A percentile compares a stretch with the other conserved stretches of the same genome.
phyloP scores from a whole-genome alignment of 345 rosid species.

The Pistacia atlantica region DNA sequence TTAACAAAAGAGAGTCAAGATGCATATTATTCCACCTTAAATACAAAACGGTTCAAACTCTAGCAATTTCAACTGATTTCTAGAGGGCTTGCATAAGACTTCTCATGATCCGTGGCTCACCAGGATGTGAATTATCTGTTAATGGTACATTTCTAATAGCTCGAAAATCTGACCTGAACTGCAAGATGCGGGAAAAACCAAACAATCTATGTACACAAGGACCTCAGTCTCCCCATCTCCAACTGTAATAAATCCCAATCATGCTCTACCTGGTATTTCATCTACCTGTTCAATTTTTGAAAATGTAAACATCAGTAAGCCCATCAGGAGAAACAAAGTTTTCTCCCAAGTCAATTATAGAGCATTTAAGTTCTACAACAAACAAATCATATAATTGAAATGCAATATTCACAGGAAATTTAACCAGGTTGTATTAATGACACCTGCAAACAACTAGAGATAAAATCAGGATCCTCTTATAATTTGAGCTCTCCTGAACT shows the following conservation, averaged over 20 bases:
- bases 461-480: too few relatives aligned
- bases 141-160: too few relatives aligned
- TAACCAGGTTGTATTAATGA: neutral
- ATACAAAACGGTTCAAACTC: constrained; percentile 25
- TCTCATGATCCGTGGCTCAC: constrained; percentile 65
- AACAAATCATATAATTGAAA: too few relatives aligned
- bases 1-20: neutral
- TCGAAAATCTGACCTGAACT: neutral
- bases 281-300: constrained; percentile 50
- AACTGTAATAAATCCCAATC: constrained; percentile 79
- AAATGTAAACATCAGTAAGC: neutral
- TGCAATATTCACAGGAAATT: too few relatives aligned
- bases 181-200: constrained; percentile 55
- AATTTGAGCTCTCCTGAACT: too few relatives aligned
- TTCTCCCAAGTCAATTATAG: neutral
- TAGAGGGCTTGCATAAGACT: constrained; percentile 78
- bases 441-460: neutral
- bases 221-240: constrained; percentile 81
- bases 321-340: neutral
- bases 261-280: constrained; percentile 70
- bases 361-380: neutral
- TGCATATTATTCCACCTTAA: too few relatives aligned
- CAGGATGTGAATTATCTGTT: too few relatives aligned
- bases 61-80: constrained; percentile 73
- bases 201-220: constrained; percentile 80